Base-by-base conservation (phyloP, 164 flowering plant genomes). In the Kingdonia uniflora region DNA sequence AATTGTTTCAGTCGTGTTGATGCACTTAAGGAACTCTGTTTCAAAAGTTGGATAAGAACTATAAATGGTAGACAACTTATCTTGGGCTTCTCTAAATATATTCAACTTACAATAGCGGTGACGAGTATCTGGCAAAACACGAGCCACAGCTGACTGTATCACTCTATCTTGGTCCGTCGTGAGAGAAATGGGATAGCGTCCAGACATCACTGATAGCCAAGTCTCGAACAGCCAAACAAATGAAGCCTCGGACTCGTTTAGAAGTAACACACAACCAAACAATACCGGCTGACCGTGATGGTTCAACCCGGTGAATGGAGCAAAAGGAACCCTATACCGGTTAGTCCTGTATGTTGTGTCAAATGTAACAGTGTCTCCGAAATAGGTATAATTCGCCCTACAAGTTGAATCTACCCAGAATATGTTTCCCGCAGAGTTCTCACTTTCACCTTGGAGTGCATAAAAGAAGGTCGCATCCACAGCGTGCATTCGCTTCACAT, bases 201-300 rank as follows among this genome's bases (percentile, higher is more conserved):
- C 79, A 23, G 68, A 62, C 79, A 80, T 75, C n/a, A 78, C 77
- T 2, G 57, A 54, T 51, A 80, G 80, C 82, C 82, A 80, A 12
- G 75, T 70, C 57, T 72, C 63, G 49, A 80, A 59, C 10, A 80
- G 56, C 82, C 82, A 76, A 41, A 70, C 39, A 54, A 73, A 76
- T 0, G 80, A 69, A 24, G 72, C 45, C 22, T 77, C 82, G 0
- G 85, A 75, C 26, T 77, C 82, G 43, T 73, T 65, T 24, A 73
- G 64, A 6, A 79, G 66, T 26, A 63, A 54, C 6, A 67, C 64
- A 20, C 71, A 68, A 3, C 71, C 71, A 56, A 68, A 68, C 49
- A 68, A 57, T 23, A 74, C 68, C 5, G 76, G 76, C 54, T 71
- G 76, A 0, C 73, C 79, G 53, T 77, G 81, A 56, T 77, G 81